phyloP scores from a whole-genome alignment of 257 asterid genomes.

The Scutellaria galericulata region DNA sequence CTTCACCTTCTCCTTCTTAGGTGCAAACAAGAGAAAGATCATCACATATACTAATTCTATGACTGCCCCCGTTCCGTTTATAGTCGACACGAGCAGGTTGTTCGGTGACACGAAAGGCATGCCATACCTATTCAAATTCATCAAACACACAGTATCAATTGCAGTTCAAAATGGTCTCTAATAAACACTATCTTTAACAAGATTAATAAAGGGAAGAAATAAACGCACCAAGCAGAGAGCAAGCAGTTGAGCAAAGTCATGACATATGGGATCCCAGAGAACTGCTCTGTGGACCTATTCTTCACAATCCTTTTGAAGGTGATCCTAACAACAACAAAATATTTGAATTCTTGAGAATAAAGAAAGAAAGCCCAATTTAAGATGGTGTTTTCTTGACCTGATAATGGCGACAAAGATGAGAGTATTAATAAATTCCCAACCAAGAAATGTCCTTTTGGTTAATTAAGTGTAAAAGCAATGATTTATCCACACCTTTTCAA shows the following conservation, averaged over 20 bases:
- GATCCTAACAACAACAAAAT: slow-evolving; percentile 48
- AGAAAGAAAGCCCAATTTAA: background rate
- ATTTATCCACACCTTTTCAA: slow-evolving; percentile 5
- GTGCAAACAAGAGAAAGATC: slow-evolving; percentile 59
- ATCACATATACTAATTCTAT: slow-evolving; percentile 63
- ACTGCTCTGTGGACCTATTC: slow-evolving; percentile 68
- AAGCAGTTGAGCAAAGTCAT: slow-evolving; percentile 92
- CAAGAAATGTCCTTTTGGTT: slow-evolving; percentile 26
- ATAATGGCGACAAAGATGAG: background rate
- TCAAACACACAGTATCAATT: background rate
- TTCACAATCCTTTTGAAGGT: slow-evolving; percentile 74
- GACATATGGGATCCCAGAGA: slow-evolving; percentile 84
- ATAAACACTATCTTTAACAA: background rate
- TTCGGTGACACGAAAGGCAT: slow-evolving; percentile 88
- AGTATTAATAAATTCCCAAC: background rate
- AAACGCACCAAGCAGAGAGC: slow-evolving; percentile 71
- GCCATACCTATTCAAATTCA: slow-evolving; percentile 69
- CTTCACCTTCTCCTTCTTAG: slow-evolving; percentile 63
- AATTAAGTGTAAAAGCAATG: background rate
- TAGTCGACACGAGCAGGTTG: slow-evolving; percentile 71
- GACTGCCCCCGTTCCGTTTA: slow-evolving; percentile 75
- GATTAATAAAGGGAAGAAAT: slow-evolving; percentile 10
- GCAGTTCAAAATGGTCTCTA: background rate
- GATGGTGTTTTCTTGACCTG: slow-evolving; percentile 17
- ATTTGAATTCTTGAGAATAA: background rate